Base-by-base conservation (phyloP, 345 rosid genomes). In the Acer campestre region DNA sequence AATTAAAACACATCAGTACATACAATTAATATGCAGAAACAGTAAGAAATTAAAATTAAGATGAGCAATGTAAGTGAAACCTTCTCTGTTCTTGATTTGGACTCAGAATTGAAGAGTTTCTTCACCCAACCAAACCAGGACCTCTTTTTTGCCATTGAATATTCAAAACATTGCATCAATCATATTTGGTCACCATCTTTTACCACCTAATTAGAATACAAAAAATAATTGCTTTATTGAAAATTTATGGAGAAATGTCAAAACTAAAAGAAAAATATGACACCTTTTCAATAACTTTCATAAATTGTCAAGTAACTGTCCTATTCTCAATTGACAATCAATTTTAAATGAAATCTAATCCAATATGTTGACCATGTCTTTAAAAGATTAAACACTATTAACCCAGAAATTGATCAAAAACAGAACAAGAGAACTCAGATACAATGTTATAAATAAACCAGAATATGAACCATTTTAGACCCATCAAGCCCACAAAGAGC, bases 51-150 rank as follows among this genome's bases (percentile, higher is more conserved):
- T 63, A 25, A 71, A 38, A 11, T 0, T 46, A 59, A 56, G 1
- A 77, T 6, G 23, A 12, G 67, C 2, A 22, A 4, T 20, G 16
- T 29, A 1, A 18, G 14, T 0, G 42, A 35, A 14, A 92, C 98
- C 95, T 92, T 86, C 18, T 86, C 93, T 63, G 83, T 22, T 75
- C 75, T 88, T 70, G 88, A 42, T 64, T 85, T 88, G 4, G 89
- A 82, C 81, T 88, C 82, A 61, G 89, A 87, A 53, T 80, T 69
- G 53, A 90, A 90, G 44, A 91, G 74, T 75, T 86, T 83, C 79
- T 81, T 89, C 68, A 92, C 69, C 94, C 94, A 90, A 81, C 87
- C 86, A 56, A 91, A 82, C 97, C 91, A 93, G 49, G 84, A 79
- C 66, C 74, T 81, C 70, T 80, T 84, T 87, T 87, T 94, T 25